Evolutionary conservation across 2,329 filamentous ascomycete genomes (phyloP).

Genomic region (Clarireedia hainanense): DNA sequence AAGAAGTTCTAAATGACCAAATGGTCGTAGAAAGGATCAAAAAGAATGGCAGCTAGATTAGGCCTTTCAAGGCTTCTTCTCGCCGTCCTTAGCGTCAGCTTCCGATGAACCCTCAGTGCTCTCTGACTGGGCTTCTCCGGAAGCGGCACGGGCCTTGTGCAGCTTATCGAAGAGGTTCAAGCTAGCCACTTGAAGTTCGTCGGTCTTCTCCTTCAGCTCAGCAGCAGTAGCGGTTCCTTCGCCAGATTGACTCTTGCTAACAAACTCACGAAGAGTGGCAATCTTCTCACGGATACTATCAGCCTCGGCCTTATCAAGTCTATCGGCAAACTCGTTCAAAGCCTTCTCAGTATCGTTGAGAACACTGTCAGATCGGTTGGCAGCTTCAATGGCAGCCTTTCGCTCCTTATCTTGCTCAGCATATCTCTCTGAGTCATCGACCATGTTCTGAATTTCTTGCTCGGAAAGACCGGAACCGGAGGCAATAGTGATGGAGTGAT

Average conservation of each 20-base stretch:
- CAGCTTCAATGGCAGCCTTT: slow-evolving; percentile 88
- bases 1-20: slow-evolving; percentile 28
- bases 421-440: slow-evolving; percentile 95
- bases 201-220: slow-evolving; percentile 97
- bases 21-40: slow-evolving; percentile 22
- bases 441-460: slow-evolving; percentile 92
- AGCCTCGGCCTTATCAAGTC: slow-evolving; percentile 92
- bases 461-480: slow-evolving; percentile 96
- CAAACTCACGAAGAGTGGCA: slow-evolving; percentile 71
- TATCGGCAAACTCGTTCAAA: slow-evolving; percentile 91
- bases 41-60: slow-evolving; percentile 17
- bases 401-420: slow-evolving; percentile 93
- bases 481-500: slow-evolving; percentile 98
- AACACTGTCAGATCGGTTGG: slow-evolving; percentile 95
- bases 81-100: slow-evolving; percentile 64
- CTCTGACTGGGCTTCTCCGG: slow-evolving; percentile 42
- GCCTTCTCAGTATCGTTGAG: slow-evolving; percentile 98
- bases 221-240: slow-evolving; percentile 79
- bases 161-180: slow-evolving; percentile 99
- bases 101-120: slow-evolving; percentile 40
- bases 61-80: slow-evolving; percentile 55
- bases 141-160: slow-evolving; percentile 86
- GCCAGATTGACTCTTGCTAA: slow-evolving; percentile 89
- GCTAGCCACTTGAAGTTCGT: slow-evolving; percentile 92
- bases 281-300: slow-evolving; percentile 95